A percentile compares a stretch with the other conserved stretches of the same genome.
These are phyloP conservation scores for Cercospora janseana DNA, from an alignment of 2,329 filamentous ascomycete genomes.

Conservation along the genomic window DNA sequence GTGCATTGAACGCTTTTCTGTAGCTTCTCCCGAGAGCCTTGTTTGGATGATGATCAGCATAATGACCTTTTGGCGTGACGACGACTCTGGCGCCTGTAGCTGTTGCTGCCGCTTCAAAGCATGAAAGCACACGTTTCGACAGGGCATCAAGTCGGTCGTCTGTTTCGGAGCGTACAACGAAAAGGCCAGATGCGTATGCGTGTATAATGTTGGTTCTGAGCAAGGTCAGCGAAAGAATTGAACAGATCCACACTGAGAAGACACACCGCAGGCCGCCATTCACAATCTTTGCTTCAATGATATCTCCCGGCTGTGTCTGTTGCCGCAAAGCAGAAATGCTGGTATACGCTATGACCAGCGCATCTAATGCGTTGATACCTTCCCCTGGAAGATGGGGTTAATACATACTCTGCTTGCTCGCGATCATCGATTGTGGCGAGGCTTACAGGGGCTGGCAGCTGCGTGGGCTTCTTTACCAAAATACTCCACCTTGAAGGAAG, in stretches of 20 bases:
- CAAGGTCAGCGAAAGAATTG: background rate
- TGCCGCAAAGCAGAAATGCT: conserved; percentile 41
- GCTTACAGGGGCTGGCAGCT: conserved; percentile 30
- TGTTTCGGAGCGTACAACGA: conserved; percentile 39
- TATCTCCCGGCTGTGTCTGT: conserved; percentile 42
- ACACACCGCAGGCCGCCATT: conserved; percentile 28
- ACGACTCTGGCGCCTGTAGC: conserved; percentile 49
- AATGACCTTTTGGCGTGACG: conserved; percentile 46
- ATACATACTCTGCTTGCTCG: background rate
- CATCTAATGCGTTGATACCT: conserved; percentile 39
- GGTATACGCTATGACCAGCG: conserved; percentile 36
- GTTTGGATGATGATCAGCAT: conserved; percentile 49
- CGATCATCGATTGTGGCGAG: background rate
- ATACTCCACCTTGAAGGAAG: conserved; percentile 49
- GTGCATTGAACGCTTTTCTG: conserved; percentile 33
- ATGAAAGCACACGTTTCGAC: conserved; percentile 38
- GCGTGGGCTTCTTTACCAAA: conserved; percentile 43
- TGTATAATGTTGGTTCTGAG: conserved; percentile 42
- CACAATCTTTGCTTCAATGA: conserved; percentile 38
- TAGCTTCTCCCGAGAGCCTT: conserved; percentile 19
- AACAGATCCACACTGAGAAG: background rate
- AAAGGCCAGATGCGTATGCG: conserved; percentile 40
- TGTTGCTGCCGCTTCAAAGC: conserved; percentile 50
- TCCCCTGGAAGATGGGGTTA: conserved; percentile 21
- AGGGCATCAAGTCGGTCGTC: conserved; percentile 35